Conservation (phyloP, 352 stramenopile genomes). For the Elongisporangium senticosum region DNA sequence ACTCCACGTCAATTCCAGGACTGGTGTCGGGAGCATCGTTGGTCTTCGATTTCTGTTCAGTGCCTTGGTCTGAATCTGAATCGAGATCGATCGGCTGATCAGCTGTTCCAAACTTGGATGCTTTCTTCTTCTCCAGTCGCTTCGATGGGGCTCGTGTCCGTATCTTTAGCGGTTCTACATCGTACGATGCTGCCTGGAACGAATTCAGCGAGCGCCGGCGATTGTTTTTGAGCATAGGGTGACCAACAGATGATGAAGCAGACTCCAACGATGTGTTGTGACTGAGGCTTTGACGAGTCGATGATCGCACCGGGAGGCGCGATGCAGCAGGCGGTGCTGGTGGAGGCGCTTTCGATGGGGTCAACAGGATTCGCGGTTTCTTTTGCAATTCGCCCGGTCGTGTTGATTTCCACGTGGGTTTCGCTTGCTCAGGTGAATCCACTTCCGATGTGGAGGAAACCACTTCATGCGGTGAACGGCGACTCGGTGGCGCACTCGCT, state of each 20-base stretch:
- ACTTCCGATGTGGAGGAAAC: conserved; percentile 3
- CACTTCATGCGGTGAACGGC: conserved; percentile 8
- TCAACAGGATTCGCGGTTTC: background rate
- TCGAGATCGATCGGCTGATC: conserved; percentile 44
- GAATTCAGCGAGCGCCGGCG: background rate
- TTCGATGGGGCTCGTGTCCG: conserved; percentile 12
- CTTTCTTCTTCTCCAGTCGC: conserved; percentile 19
- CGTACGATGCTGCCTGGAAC: background rate
- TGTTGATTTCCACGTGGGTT: background rate
- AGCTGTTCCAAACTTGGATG: conserved; percentile 17
- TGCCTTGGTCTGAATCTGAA: conserved; percentile 33
- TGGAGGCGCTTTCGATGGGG: background rate
- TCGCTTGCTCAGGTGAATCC: background rate
- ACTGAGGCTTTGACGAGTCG: conserved; percentile 5
- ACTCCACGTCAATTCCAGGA: conserved; percentile 15
- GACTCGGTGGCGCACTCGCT: background rate
- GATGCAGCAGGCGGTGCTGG: background rate
- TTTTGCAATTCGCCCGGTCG: background rate
- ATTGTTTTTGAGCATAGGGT: background rate
- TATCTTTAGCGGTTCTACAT: background rate
- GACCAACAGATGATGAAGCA: background rate
- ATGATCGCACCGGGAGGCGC: background rate
- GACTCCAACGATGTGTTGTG: background rate
- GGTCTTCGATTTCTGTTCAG: conserved; percentile 8
- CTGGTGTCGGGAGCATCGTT: conserved; percentile 9